Base-by-base conservation (phyloP, 2,329 filamentous ascomycete genomes). In the Penicillium corylophilum region DNA sequence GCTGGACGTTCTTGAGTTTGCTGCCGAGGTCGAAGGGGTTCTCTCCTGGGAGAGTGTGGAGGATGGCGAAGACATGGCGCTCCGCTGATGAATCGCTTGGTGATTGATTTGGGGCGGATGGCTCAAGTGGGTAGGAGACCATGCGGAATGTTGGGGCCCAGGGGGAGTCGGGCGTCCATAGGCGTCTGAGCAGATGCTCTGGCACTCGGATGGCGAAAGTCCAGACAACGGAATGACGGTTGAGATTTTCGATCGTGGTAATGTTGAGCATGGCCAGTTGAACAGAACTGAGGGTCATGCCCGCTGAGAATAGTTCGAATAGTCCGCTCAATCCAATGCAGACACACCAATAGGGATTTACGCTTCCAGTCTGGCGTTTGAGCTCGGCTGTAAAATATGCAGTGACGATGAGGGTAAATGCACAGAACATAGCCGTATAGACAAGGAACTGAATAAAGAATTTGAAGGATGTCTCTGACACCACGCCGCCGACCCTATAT, bases 381-480 rank as follows among this genome's bases (percentile, higher is more conserved):
- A 83, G 75, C 47, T 84, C 79, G 2, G 77, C 79, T 3, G 91
- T 70, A 54, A 85, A 86, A 48, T 87, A 82, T 2, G 83, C 85
- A 54, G 84, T 76, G 0, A 86, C 78, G 20, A 84, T 80, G 44
- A 95, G 72, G 9, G 82, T 72, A 52, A 89, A 81, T 2, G 77
- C 70, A 59, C 86, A 90, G 61, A 86, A 89, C 4, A 90, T 62
- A 4, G 83, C 74, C 1, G 84, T 84, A 68, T 94, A 96, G 39
- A 83, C 80, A 15, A 85, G 84, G 65, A 96, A 96, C 60, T 96
- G 94, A 10, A 91, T 77, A 66, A 99, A 97, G 72, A 90, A 96
- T 64, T 96, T 96, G 76, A 93, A 92, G 2, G 87, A 78, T 1
- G 84, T 91, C 69, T 96, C 92, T 0, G 85, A 88, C 9, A 99